These are phyloP conservation scores for Xylariaceae sp. DNA, from an alignment of 2,329 filamentous ascomycete species.

Conservation along the genomic window DNA sequence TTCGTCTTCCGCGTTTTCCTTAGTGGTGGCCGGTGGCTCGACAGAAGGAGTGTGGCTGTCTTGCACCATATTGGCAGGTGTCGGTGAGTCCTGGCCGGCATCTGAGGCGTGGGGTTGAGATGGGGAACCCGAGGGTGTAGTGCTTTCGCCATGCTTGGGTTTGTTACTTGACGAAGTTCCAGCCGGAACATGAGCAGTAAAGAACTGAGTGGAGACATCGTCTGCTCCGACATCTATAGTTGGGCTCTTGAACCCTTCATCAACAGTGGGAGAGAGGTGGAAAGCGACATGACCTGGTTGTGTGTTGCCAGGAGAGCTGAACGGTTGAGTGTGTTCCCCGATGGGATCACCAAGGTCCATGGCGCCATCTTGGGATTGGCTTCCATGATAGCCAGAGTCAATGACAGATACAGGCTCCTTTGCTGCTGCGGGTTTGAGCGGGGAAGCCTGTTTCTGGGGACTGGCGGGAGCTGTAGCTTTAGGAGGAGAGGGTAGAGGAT, in stretches of 20 bases:
- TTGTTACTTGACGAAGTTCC: slow-evolving; percentile 16
- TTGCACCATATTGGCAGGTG: slow-evolving; percentile 5
- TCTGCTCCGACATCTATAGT: slow-evolving; percentile 16
- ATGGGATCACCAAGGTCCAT: slow-evolving; percentile 35
- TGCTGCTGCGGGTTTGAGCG: slow-evolving; percentile 26
- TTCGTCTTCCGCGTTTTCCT: slow-evolving; percentile 22
- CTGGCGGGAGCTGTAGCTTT: slow-evolving; percentile 33
- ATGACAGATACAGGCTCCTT: slow-evolving; percentile 35
- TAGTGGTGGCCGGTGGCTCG: slow-evolving; percentile 17
- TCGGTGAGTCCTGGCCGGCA: slow-evolving; percentile 15
- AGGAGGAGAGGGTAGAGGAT: slow-evolving; percentile 34
- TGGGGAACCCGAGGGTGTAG: slow-evolving; percentile 32
- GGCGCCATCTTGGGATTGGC: slow-evolving; percentile 51
- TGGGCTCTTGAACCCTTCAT: slow-evolving; percentile 15
- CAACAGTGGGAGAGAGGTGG: slow-evolving; percentile 16
- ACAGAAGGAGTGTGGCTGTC: slow-evolving; percentile 11
- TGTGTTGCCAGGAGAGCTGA: slow-evolving; percentile 17
- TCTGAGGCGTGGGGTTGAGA: slow-evolving; percentile 6
- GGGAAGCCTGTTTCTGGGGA: slow-evolving; percentile 32
- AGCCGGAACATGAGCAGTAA: slow-evolving; percentile 22
- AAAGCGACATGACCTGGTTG: slow-evolving; percentile 21
- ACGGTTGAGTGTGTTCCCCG: slow-evolving; percentile 23
- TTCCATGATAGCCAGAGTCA: slow-evolving; percentile 72
- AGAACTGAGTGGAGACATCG: slow-evolving; percentile 26
- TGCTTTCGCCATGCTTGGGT: slow-evolving; percentile 25